A percentile compares a stretch with the other conserved stretches of the same genome.
Conservation (phyloP, 345 rosid genomes). For the Populus ilicifolia region DNA sequence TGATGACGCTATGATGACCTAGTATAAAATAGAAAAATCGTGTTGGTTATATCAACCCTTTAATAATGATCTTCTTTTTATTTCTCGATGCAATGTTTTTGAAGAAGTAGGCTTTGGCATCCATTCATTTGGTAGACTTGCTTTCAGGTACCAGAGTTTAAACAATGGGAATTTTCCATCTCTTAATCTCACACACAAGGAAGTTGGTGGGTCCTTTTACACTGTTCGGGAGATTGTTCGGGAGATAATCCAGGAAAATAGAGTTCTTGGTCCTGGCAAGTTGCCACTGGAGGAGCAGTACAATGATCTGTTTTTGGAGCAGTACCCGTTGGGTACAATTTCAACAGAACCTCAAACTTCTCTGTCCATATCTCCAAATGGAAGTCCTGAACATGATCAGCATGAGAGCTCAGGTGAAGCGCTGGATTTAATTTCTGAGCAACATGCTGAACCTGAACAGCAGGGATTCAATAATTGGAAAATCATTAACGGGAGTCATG, state of each 20-base stretch:
- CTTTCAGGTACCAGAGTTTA: constrained; percentile 60
- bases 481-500: constrained; percentile 33
- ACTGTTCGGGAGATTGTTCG: constrained; percentile 90
- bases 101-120: background rate
- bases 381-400: constrained; percentile 31
- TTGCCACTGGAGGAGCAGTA: constrained; percentile 32
- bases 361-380: constrained; percentile 33
- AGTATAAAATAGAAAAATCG: background rate
- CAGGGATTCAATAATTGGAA: constrained; percentile 22
- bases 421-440: constrained; percentile 15
- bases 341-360: constrained; percentile 46
- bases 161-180: constrained; percentile 80
- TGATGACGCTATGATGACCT: background rate
- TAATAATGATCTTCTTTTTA: background rate
- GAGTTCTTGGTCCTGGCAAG: constrained; percentile 85
- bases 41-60: background rate
- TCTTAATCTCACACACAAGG: constrained; percentile 80
- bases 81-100: background rate
- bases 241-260: constrained; percentile 94
- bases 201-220: constrained; percentile 96
- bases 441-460: constrained; percentile 20
- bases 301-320: constrained; percentile 37
- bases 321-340: constrained; percentile 53
- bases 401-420: constrained; percentile 19
- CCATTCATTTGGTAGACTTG: constrained; percentile 16